A percentile compares a stretch with the other conserved stretches of the same genome.
Evolutionary conservation across 108 stramenopile species (phyloP).

Genomic region (Nitzschia sp.): DNA sequence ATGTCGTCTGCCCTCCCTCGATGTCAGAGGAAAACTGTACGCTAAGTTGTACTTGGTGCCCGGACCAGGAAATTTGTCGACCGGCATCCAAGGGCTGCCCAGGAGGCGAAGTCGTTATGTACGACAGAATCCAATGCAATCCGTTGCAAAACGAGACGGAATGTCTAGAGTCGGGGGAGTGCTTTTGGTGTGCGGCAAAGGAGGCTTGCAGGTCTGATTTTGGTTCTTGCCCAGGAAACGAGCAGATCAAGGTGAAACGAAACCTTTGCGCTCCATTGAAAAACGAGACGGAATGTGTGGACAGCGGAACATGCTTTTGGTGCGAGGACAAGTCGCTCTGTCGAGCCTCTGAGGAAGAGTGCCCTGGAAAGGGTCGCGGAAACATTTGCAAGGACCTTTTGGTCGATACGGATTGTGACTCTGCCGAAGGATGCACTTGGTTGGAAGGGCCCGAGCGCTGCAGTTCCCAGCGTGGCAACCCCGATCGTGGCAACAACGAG

Average conservation of each 20-base stretch:
- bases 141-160: constrained; percentile 2
- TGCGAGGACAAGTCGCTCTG: neutral
- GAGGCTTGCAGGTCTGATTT: neutral
- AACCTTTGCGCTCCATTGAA: constrained; percentile 8
- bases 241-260: neutral
- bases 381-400: constrained; percentile 1
- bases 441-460: neutral
- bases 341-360: constrained; percentile 4
- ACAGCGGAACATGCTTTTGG: constrained; percentile 5
- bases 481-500: no score
- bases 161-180: neutral
- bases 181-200: neutral
- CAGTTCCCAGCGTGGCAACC: neutral
- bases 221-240: constrained; percentile 10
- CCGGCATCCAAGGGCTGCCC: neutral
- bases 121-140: neutral
- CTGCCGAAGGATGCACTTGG: constrained; percentile 11
- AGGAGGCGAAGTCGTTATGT: neutral
- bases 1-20: neutral
- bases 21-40: neutral
- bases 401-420: neutral
- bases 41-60: constrained; percentile 6
- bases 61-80: neutral
- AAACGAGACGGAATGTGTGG: constrained; percentile 10
- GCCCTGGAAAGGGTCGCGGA: constrained; percentile 6